phyloP scores from a whole-genome alignment of 2,329 filamentous ascomycete species.

The Chrysosporium keratinophilum region DNA sequence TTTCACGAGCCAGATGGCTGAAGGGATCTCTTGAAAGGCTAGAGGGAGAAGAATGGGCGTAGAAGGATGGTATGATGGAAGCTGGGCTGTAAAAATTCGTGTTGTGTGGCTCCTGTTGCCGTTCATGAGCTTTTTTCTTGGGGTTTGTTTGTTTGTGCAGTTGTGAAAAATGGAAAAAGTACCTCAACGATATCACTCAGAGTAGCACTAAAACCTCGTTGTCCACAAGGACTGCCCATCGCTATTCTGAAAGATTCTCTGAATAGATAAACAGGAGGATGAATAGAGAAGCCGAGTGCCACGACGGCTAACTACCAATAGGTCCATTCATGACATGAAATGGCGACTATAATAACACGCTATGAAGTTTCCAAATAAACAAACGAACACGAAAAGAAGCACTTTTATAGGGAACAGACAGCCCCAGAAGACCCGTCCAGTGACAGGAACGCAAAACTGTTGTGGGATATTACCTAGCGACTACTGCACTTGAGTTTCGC shows the following conservation, averaged over 20 bases:
- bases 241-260: neutral
- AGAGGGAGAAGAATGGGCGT: conserved; percentile 10
- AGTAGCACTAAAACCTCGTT: neutral
- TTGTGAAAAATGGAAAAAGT: neutral
- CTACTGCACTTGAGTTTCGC: neutral
- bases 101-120: neutral
- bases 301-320: neutral
- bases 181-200: neutral
- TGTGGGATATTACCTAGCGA: neutral
- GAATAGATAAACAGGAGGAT: neutral
- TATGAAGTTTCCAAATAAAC: no score
- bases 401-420: neutral
- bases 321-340: neutral
- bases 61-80: neutral
- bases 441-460: neutral
- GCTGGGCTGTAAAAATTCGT: neutral
- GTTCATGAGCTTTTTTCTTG: conserved; percentile 6
- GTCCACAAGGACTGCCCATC: neutral
- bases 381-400: no score
- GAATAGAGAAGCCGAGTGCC: neutral
- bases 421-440: neutral
- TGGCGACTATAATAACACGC: no score
- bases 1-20: conserved; percentile 17
- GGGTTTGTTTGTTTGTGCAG: neutral
- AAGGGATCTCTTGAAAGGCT: conserved; percentile 13